phyloP scores from a whole-genome alignment of 176 grass and related monocot genomes.

The Oryza punctata region DNA sequence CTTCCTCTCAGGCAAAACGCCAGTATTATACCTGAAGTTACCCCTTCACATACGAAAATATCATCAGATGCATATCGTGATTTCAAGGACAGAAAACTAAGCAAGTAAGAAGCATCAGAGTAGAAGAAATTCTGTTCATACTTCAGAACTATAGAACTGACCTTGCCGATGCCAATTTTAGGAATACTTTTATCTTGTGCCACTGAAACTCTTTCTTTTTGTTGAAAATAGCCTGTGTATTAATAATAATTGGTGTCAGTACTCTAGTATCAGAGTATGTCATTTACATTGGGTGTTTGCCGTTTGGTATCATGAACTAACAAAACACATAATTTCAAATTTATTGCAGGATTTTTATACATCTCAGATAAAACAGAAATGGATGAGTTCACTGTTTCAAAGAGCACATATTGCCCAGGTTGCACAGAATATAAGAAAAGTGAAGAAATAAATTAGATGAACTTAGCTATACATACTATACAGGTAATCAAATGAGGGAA shows the following conservation, averaged over 20 bases:
- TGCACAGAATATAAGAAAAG: neutral
- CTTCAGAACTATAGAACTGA: constrained; percentile 26
- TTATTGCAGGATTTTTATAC: neutral
- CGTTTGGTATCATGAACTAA: neutral
- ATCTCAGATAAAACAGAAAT: neutral
- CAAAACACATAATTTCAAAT: neutral
- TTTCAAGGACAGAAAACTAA: neutral
- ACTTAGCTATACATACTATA: neutral
- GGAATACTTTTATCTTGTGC: constrained; percentile 58
- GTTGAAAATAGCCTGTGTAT: constrained; percentile 61
- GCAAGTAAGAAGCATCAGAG: constrained; percentile 13
- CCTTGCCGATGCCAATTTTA: constrained; percentile 58
- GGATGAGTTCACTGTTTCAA: neutral
- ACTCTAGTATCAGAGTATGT: neutral
- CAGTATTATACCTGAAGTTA: constrained; percentile 38
- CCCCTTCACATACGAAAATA: constrained; percentile 38
- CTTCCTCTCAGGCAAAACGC: constrained; percentile 36
- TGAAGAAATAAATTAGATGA: neutral
- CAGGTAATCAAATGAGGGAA: constrained; percentile 13
- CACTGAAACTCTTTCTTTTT: constrained; percentile 72
- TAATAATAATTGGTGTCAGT: constrained; percentile 12
- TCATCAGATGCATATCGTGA: neutral
- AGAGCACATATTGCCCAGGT: neutral
- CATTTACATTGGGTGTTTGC: neutral
- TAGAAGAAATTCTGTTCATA: neutral